Base-by-base conservation (phyloP, 139 green algal genomes). In the Chlorella vulgaris region DNA sequence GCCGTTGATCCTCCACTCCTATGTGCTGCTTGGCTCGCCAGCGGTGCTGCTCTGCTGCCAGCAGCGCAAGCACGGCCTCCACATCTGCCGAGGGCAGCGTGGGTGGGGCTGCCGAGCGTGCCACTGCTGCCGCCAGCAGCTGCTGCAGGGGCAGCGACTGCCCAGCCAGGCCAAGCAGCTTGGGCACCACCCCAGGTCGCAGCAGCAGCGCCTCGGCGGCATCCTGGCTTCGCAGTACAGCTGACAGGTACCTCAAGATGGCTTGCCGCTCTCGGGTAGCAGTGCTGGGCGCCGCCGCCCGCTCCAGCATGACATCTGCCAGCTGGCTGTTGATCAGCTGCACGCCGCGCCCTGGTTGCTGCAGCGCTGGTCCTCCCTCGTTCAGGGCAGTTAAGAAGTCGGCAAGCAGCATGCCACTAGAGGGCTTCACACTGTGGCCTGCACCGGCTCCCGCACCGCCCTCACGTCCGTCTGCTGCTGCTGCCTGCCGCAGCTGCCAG, bases 331-430 rank as follows among this genome's bases (percentile, higher is more conserved):
- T 39, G 19, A 79, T 53, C 7, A 55, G 18, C 4, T 51, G 24
- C 6, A 36, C 31, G 4, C 63, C 63, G 10, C 13, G 18, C 4
- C 29, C 63, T 29, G 63, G 63, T 28, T 19, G 73, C 2, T 31
- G 24, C 28, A 28, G 33, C 22, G 35, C 53, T 13, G 31, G 18
- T 0, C 29, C 39, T 0, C 47, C 51, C 26, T 79, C 73, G 36
- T 79, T 60, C 73, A 79, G 53, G 29, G 40, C 73, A 10, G 73
- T 29, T 53, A 79, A 22, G 38, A 79, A 79, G 36, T 79, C 73
- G 36, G 73, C 73, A 22, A 79, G 24, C 35, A 79, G 73, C 29
- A 68, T 43, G 19, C 47, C 70, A n/a, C n/a, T n/a, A n/a, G n/a
- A n/a, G n/a, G n/a, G n/a, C n/a, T n/a, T n/a, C 47, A 58, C 13